Conservation (phyloP, 208 protist species). For the Lotmaria passim region DNA sequence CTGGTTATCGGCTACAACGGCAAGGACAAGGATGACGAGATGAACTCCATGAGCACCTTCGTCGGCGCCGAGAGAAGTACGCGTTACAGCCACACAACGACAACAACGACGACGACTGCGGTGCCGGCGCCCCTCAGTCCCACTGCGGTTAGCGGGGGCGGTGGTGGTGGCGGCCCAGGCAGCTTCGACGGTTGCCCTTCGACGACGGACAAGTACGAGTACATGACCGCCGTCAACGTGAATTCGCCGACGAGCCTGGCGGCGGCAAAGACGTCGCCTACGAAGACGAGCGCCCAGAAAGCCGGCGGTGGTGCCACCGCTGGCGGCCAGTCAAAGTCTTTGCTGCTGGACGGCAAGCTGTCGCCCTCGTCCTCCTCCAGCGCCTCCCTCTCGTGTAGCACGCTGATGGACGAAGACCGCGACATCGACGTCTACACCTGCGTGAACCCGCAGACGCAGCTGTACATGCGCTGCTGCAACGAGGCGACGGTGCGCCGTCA, state of each 20-base stretch:
- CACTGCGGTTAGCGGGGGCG: not conserved
- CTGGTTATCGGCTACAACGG: conserved; percentile 28
- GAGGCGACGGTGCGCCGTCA: conserved; percentile 50
- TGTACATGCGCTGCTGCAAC: conserved; percentile 60
- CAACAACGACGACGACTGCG: not conserved
- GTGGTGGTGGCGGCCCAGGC: not conserved
- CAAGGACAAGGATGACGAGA: conserved; percentile 10
- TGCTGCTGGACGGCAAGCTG: conserved; percentile 1
- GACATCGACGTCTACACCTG: conserved; percentile 68
- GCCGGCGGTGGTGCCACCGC: not conserved
- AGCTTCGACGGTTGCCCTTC: not conserved
- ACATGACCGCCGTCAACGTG: not conserved
- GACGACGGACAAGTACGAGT: not conserved
- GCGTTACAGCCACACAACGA: no score
- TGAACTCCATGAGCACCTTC: not conserved
- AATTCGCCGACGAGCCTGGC: not conserved
- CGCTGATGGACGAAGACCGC: conserved; percentile 39
- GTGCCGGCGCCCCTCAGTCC: conserved; percentile 1
- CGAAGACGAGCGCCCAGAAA: not conserved
- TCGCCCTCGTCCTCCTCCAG: conserved; percentile 5
- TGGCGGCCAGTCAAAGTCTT: not conserved
- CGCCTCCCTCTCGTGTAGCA: conserved; percentile 33
- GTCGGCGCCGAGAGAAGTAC: no score
- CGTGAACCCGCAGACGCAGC: conserved; percentile 48
- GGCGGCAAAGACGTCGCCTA: not conserved